Percentiles rank a stretch among this genome's conserved stretches.
These are phyloP conservation scores for Stagonosporopsis cucurbitacearum DNA, from an alignment of 2,329 filamentous ascomycete species.

Conservation along the genomic window DNA sequence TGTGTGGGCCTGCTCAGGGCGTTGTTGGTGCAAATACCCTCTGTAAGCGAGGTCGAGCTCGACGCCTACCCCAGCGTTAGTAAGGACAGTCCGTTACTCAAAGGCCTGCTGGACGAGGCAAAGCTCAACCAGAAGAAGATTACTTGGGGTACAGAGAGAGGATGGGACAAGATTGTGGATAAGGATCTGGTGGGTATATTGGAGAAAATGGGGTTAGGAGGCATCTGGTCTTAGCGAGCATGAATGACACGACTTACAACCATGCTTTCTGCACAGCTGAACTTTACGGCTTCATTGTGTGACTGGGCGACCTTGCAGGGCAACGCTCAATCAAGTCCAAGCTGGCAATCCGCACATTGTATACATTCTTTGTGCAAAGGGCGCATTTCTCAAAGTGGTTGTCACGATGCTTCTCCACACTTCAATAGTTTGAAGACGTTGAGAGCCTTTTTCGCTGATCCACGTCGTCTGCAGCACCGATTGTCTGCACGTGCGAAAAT, in stretches of 20 bases:
- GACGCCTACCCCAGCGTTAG: constrained; percentile 72
- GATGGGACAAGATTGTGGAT: constrained; percentile 60
- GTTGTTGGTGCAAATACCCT: constrained; percentile 65
- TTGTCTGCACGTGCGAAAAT: too few species aligned
- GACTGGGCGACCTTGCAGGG: too few species aligned
- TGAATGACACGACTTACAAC: constrained; percentile 3
- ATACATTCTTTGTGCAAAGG: too few species aligned
- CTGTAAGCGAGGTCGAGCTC: constrained; percentile 67
- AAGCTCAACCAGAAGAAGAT: constrained; percentile 59
- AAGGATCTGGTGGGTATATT: constrained; percentile 36
- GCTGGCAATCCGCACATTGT: too few species aligned
- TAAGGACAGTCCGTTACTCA: constrained; percentile 70
- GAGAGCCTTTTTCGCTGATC: too few species aligned
- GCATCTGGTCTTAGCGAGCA: constrained; percentile 6
- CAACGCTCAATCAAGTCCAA: too few species aligned
- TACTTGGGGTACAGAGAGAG: constrained; percentile 71
- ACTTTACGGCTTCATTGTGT: not conserved
- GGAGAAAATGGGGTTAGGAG: constrained; percentile 34
- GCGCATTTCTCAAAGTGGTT: too few species aligned
- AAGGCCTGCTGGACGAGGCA: constrained; percentile 62
- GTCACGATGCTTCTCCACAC: too few species aligned
- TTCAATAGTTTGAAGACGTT: too few species aligned
- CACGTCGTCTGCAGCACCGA: too few species aligned
- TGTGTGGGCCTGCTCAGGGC: constrained; percentile 63
- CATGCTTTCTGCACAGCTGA: not conserved